These are phyloP conservation scores for Thelephora ganbajun DNA, from an alignment of 768 basidiomycete genomes.

Conservation along the genomic window DNA sequence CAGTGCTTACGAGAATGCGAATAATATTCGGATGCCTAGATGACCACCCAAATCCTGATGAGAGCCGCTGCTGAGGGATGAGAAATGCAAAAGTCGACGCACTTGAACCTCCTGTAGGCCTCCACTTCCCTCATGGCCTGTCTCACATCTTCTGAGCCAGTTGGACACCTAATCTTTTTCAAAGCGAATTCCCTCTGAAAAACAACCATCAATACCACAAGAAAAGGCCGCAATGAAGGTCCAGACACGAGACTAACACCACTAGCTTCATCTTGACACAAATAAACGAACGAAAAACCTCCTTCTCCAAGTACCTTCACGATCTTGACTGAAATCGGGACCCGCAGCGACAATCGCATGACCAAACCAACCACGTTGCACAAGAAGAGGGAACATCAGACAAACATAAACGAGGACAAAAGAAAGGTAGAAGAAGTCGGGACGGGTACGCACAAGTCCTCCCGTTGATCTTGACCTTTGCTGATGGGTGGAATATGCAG, in stretches of 20 bases:
- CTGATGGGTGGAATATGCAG: constrained; percentile 67
- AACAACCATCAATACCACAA: not conserved
- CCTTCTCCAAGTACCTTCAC: constrained; percentile 91
- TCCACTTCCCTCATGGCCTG: constrained; percentile 85
- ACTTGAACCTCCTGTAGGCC: constrained; percentile 92
- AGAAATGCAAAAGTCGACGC: constrained; percentile 18
- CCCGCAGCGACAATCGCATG: not conserved
- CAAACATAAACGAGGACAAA: not conserved
- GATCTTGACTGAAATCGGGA: constrained; percentile 51
- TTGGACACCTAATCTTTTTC: constrained; percentile 93
- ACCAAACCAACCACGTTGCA: too few relatives aligned
- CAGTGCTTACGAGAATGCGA: constrained; percentile 56
- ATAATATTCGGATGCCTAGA: constrained; percentile 91
- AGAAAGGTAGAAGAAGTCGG: not conserved
- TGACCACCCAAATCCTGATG: not conserved
- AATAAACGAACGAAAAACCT: constrained; percentile 86
- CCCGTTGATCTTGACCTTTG: constrained; percentile 91
- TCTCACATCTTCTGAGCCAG: constrained; percentile 75
- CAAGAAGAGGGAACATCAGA: not conserved
- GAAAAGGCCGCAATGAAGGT: constrained; percentile 2
- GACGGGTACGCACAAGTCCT: constrained; percentile 58
- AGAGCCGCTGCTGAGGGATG: not conserved
- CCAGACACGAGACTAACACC: constrained; percentile 35
- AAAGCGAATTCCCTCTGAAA: constrained; percentile 78
- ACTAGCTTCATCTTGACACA: constrained; percentile 76